Evolutionary conservation across 495 filamentous ascomycete species (phyloP).

Genomic region (Aspergillus nanangensis): DNA sequence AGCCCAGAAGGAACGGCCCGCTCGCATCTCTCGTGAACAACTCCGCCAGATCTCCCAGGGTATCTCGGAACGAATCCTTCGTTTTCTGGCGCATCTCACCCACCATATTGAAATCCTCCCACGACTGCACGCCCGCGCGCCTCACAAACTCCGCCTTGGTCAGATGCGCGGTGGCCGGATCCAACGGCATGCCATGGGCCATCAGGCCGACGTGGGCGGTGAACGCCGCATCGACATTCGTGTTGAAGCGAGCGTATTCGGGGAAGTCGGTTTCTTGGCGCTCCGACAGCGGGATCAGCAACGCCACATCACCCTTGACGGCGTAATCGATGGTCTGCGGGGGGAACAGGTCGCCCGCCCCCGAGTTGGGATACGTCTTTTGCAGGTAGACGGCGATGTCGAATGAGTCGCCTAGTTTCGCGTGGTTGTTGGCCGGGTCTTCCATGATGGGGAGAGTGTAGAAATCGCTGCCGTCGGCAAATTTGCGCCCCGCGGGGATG

Average conservation of each 20-base stretch:
- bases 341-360: conserved; percentile 37
- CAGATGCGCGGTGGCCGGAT: conserved; percentile 36
- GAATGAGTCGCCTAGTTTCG: conserved; percentile 57
- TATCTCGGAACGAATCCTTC: conserved; percentile 27
- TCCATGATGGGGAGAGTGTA: conserved; percentile 56
- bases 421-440: conserved; percentile 36
- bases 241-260: conserved; percentile 39
- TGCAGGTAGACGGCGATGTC: conserved; percentile 58
- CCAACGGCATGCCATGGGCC: conserved; percentile 32
- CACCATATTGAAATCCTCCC: conserved; percentile 40
- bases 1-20: conserved; percentile 50
- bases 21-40: conserved; percentile 30
- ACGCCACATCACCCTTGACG: conserved; percentile 2
- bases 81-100: conserved; percentile 40
- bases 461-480: conserved; percentile 53
- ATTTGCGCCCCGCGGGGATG: conserved; percentile 44
- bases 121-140: conserved; percentile 38
- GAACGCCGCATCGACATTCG: conserved; percentile 47
- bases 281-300: conserved; percentile 27
- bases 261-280: conserved; percentile 7
- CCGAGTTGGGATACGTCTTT: conserved; percentile 37
- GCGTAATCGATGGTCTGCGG: conserved; percentile 26
- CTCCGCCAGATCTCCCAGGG: conserved; percentile 39
- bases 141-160: conserved; percentile 41
- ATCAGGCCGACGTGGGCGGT: conserved; percentile 30